phyloP scores from a whole-genome alignment of 1,284 basidiomycete species.

The Coriolopsis trogii region DNA sequence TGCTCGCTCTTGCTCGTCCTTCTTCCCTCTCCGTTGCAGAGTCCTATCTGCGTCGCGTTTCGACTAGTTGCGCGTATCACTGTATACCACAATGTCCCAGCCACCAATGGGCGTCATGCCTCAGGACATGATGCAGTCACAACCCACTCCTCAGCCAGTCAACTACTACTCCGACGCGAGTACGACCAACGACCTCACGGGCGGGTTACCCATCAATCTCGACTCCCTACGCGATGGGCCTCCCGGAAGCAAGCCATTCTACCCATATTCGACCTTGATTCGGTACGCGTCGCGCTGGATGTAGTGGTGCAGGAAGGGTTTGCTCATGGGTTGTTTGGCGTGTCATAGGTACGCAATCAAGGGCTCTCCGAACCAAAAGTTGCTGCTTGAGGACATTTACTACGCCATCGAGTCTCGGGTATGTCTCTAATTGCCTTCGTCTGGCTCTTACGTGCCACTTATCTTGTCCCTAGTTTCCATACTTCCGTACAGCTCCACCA shows the following conservation, averaged over 20 bases:
- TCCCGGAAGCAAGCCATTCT: slow-evolving; percentile 83
- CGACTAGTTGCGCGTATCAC: slow-evolving; percentile 10
- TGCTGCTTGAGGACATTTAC: slow-evolving; percentile 84
- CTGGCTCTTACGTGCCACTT: slow-evolving; percentile 5
- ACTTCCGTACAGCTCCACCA: slow-evolving; percentile 78
- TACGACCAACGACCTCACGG: slow-evolving; percentile 64
- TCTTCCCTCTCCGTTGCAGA: slow-evolving; percentile 13
- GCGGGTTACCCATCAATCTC: slow-evolving; percentile 80
- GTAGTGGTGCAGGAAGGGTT: background rate
- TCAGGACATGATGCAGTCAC: slow-evolving; percentile 38
- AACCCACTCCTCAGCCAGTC: slow-evolving; percentile 36
- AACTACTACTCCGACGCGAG: slow-evolving; percentile 66
- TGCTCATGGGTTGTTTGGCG: slow-evolving; percentile 4
- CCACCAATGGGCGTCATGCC: slow-evolving; percentile 46
- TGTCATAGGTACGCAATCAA: slow-evolving; percentile 77
- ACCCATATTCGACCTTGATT: slow-evolving; percentile 85
- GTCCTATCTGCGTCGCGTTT: background rate
- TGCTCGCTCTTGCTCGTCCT: slow-evolving; percentile 9
- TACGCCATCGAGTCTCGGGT: slow-evolving; percentile 86
- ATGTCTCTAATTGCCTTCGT: slow-evolving; percentile 33
- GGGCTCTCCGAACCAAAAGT: slow-evolving; percentile 81
- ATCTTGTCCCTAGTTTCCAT: slow-evolving; percentile 66
- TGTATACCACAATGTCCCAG: slow-evolving; percentile 35
- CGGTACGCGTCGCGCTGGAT: slow-evolving; percentile 52
- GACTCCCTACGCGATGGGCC: slow-evolving; percentile 82